These are phyloP conservation scores for Podaxis mareebaensis DNA, from an alignment of 768 basidiomycete genomes.

Conservation along the genomic window DNA sequence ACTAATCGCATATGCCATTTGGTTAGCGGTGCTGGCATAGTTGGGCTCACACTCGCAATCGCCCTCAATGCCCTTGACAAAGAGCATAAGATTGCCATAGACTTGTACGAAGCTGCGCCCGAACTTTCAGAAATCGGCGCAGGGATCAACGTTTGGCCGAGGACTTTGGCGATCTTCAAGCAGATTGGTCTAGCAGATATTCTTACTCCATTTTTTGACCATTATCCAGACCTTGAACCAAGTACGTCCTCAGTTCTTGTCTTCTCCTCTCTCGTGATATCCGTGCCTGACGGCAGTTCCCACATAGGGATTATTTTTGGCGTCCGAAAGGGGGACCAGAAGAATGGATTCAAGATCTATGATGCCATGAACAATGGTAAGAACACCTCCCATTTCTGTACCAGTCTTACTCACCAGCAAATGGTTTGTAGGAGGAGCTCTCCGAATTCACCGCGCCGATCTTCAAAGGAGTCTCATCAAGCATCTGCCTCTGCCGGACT, in stretches of 20 bases:
- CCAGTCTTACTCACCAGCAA: neutral
- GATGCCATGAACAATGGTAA: slow-evolving; percentile 1
- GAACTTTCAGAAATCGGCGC: slow-evolving; percentile 44
- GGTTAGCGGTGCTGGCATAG: slow-evolving; percentile 41
- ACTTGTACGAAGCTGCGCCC: slow-evolving; percentile 44
- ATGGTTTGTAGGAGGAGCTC: slow-evolving; percentile 3
- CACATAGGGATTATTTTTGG: slow-evolving; percentile 23
- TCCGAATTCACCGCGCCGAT: slow-evolving; percentile 52
- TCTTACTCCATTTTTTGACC: slow-evolving; percentile 17
- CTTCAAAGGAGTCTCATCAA: slow-evolving; percentile 53
- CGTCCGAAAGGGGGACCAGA: slow-evolving; percentile 33
- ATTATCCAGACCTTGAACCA: slow-evolving; percentile 17
- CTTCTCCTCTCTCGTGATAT: too few relatives aligned
- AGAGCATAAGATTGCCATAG: slow-evolving; percentile 29
- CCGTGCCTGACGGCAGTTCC: neutral
- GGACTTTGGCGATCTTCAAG: slow-evolving; percentile 19
- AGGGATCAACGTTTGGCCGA: slow-evolving; percentile 40
- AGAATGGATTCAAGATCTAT: neutral
- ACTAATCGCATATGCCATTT: neutral
- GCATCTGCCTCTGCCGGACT: slow-evolving; percentile 32
- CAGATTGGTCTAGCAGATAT: slow-evolving; percentile 17
- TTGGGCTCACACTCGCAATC: slow-evolving; percentile 38
- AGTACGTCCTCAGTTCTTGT: slow-evolving; percentile 10
- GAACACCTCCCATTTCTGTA: neutral
- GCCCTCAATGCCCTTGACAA: slow-evolving; percentile 28